Base-by-base conservation (phyloP, 306 rosid species). In the Begonia peltatifolia region DNA sequence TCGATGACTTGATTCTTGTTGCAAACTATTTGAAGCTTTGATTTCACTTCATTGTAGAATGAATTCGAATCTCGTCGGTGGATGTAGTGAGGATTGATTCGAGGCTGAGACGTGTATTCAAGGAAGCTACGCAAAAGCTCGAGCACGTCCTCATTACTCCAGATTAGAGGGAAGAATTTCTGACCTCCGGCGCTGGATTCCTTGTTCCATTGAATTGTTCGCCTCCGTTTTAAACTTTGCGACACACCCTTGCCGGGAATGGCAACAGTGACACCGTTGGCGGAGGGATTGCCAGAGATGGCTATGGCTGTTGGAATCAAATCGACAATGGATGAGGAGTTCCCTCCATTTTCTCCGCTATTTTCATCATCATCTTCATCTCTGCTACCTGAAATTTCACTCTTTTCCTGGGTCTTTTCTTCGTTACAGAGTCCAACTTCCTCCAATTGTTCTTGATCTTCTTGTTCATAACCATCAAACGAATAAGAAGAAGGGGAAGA, bases 61-160 rank as follows among this genome's bases (percentile, higher is more conserved):
- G 42, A 46, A 1, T 41, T 20, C 50, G 51, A 56, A 10, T 60
- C 57, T 9, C 42, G 49, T 6, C 50, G 65, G 18, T 51, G 57
- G 5, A 60, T 48, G 13, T 55, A 56, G 5, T 50, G 42, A 4
- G 50, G n/a, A 11, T n/a, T 17, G 22, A 60, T 60, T 42, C 57
- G 35, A 13, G 42, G 41, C 20, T 60, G 42, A 23, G 42, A 12
- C 6, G 23, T 11, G 57, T 12, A 51, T 8, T 51, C 50, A 0
- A 60, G 65, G 38, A 60, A 60, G 42, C 56, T 41, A 16, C 42
- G 41, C 42, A 60, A 60, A 50, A 60, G 65, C 57, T 51, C 23
- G 16, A 51, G 23, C 55, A 50, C 65, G 14, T 60, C 57, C 10
- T 60, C 51, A 13, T 52, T 41, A 1, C 47, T 60, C 65, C 65